Evolutionary conservation across 1,284 basidiomycete species (phyloP).

Genomic region (Puccinia triticina): DNA sequence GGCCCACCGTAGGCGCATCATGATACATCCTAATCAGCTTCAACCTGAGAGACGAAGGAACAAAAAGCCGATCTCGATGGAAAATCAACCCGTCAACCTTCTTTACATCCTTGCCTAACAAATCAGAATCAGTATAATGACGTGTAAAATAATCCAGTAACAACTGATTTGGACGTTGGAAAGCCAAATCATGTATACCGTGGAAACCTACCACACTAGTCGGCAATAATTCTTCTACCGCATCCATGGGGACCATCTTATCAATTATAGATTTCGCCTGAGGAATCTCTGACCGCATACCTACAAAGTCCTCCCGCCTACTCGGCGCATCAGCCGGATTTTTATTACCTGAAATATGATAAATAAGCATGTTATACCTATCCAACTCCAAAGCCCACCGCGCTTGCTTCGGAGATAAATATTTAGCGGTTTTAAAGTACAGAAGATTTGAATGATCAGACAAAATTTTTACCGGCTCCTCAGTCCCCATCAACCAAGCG

Average conservation of each 20-base stretch:
- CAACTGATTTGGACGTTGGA: not conserved
- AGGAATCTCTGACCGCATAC: not conserved
- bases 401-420: constrained; percentile 19
- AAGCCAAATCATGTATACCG: too few relatives aligned
- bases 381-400: constrained; percentile 19
- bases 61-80: not conserved
- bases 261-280: not conserved
- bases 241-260: not conserved
- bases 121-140: too few relatives aligned
- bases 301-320: not conserved
- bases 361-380: constrained; percentile 7
- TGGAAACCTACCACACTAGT: too few relatives aligned
- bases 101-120: too few relatives aligned
- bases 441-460: constrained; percentile 38
- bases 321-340: constrained; percentile 30
- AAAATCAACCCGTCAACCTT: not conserved
- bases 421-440: too few relatives aligned
- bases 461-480: constrained; percentile 2
- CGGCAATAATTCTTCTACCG: not conserved
- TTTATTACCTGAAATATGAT: not conserved
- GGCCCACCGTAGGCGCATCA: not conserved
- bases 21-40: not conserved
- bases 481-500: not conserved
- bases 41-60: not conserved
- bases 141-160: not conserved